A percentile compares a stretch with the other conserved stretches of the same genome.
phyloP scores from a whole-genome alignment of 2,329 filamentous ascomycete genomes.

The Nothopassalora personata region DNA sequence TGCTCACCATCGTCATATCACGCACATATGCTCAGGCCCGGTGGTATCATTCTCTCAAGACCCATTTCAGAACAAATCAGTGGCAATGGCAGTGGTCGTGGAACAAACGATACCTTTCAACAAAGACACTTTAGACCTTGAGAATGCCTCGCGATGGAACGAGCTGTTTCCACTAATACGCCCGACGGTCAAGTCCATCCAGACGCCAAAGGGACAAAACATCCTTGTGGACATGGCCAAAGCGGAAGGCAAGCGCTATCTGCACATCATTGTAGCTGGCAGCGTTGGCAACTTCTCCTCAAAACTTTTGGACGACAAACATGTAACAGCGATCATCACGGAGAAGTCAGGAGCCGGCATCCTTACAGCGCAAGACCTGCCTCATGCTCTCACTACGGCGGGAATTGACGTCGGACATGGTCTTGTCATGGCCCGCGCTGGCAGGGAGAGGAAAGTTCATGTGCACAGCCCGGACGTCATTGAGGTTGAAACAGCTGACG shows the following conservation, averaged over 20 bases:
- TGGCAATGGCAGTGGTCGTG: slow-evolving; percentile 33
- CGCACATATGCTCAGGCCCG: not conserved
- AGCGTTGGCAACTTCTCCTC: slow-evolving; percentile 31
- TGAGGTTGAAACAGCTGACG: slow-evolving; percentile 25
- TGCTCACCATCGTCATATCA: not conserved
- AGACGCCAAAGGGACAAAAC: slow-evolving; percentile 27
- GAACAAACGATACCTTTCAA: slow-evolving; percentile 34
- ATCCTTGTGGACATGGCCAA: slow-evolving; percentile 30
- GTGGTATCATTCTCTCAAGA: too few relatives aligned
- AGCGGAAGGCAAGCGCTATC: slow-evolving; percentile 20
- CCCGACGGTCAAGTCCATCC: slow-evolving; percentile 26
- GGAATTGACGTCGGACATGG: slow-evolving; percentile 24
- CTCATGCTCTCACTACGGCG: slow-evolving; percentile 21
- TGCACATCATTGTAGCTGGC: slow-evolving; percentile 29
- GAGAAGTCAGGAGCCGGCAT: slow-evolving; percentile 22
- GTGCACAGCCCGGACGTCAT: slow-evolving; percentile 22
- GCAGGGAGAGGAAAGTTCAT: slow-evolving; percentile 25
- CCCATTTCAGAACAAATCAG: not conserved
- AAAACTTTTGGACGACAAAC: slow-evolving; percentile 31
- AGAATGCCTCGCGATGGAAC: slow-evolving; percentile 31
- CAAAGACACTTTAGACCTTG: slow-evolving; percentile 25
- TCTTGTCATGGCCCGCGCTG: slow-evolving; percentile 28
- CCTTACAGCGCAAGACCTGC: slow-evolving; percentile 27
- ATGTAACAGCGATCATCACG: slow-evolving; percentile 31
- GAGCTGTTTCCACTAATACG: slow-evolving; percentile 32